phyloP scores from a whole-genome alignment of 2,329 filamentous ascomycete genomes.

The Talaromyces sp. region DNA sequence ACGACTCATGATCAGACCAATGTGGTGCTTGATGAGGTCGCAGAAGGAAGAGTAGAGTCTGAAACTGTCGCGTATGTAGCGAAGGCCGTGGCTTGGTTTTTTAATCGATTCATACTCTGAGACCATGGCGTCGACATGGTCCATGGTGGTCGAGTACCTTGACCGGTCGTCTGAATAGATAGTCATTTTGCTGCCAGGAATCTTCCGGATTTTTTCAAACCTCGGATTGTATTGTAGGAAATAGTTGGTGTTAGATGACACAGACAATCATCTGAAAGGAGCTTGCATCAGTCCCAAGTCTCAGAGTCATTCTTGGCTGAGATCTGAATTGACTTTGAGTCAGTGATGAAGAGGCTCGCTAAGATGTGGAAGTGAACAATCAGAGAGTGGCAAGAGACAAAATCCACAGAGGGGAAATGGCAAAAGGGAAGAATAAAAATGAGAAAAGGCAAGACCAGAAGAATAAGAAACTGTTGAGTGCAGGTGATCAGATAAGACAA shows the following conservation, averaged over 20 bases:
- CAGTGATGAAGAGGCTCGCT: neutral
- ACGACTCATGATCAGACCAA: constrained; percentile 35
- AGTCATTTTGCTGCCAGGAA: neutral
- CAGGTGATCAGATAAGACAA: neutral
- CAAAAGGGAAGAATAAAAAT: neutral
- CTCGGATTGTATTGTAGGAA: neutral
- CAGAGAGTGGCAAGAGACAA: neutral
- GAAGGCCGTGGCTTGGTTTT: constrained; percentile 28
- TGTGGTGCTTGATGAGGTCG: constrained; percentile 34
- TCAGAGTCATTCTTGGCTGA: neutral
- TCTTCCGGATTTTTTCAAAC: neutral
- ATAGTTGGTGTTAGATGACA: neutral
- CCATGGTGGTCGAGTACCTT: constrained; percentile 10
- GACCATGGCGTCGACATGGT: constrained; percentile 27
- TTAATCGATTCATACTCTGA: constrained; percentile 26
- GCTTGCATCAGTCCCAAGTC: neutral
- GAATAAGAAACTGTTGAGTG: no score
- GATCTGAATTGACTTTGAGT: neutral
- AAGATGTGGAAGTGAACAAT: no score
- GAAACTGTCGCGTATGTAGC: constrained; percentile 29
- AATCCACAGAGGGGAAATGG: neutral
- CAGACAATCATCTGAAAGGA: neutral
- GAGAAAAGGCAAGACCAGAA: neutral
- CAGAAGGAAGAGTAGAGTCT: constrained; percentile 28
- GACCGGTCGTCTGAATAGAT: neutral